Conservation (phyloP, 768 basidiomycete species). For the Neoboletus brunneissimus region DNA sequence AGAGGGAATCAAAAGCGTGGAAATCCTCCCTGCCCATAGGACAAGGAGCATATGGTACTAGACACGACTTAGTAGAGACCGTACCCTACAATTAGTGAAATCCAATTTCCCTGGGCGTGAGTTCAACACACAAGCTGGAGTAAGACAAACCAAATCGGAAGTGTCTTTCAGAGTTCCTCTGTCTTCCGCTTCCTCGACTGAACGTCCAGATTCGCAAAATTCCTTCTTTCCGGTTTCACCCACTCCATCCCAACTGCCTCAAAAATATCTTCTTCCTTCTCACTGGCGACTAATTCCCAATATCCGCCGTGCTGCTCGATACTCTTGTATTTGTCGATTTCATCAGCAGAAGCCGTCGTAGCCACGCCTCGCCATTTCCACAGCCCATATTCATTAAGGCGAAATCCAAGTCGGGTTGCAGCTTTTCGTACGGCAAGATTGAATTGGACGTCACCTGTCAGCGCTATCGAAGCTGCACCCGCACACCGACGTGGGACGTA, state of each 20-base stretch:
- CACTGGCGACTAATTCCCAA: conserved; percentile 25
- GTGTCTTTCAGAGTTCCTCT: background rate
- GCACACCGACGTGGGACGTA: conserved; percentile 27
- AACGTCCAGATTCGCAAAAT: conserved; percentile 17
- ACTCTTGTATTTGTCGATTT: background rate
- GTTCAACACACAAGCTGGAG: background rate
- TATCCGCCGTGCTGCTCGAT: conserved; percentile 14
- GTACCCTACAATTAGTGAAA: conserved; percentile 15
- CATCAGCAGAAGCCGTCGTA: background rate
- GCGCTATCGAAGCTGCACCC: conserved; percentile 49
- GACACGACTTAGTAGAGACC: conserved; percentile 11
- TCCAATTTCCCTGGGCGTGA: background rate
- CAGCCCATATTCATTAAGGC: conserved; percentile 60
- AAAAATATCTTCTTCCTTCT: conserved; percentile 26
- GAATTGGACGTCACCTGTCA: conserved; percentile 59
- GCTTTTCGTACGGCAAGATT: conserved; percentile 38
- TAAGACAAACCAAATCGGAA: background rate
- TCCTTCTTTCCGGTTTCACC: conserved; percentile 27
- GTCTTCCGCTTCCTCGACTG: conserved; percentile 3
- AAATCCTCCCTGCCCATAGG: conserved; percentile 68
- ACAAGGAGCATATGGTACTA: conserved; percentile 88
- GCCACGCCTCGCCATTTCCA: conserved; percentile 50
- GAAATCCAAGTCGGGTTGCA: conserved; percentile 45
- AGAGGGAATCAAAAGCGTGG: conserved; percentile 53
- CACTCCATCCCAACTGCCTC: conserved; percentile 26